Base-by-base conservation (phyloP, 139 green algal genomes). In the Chlamydomonas urium region DNA sequence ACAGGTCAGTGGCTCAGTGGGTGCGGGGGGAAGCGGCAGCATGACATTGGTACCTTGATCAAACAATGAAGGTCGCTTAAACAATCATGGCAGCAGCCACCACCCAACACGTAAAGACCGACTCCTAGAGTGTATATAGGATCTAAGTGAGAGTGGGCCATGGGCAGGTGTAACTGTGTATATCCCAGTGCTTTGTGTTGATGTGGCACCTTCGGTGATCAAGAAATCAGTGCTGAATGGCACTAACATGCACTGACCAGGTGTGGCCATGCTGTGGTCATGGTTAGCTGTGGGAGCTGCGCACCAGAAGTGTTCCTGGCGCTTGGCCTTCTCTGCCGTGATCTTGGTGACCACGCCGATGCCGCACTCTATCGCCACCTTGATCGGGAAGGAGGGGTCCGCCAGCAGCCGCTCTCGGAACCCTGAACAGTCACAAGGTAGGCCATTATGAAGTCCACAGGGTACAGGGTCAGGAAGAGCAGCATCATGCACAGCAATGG, bases 161-260 rank as follows among this genome's bases (percentile, higher is more conserved):
- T n/a, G n/a, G n/a, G n/a, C n/a, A n/a, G n/a, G n/a, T n/a, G n/a
- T n/a, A n/a, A n/a, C n/a, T n/a, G n/a, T n/a, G n/a, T n/a, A n/a
- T n/a, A n/a, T n/a, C n/a, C n/a, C n/a, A n/a, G n/a, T n/a, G n/a
- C n/a, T n/a, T n/a, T n/a, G n/a, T n/a, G n/a, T n/a, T n/a, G n/a
- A n/a, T n/a, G n/a, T n/a, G n/a, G n/a, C n/a, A n/a, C n/a, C n/a
- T n/a, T n/a, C n/a, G n/a, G 96, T 93, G 17, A 98, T 86, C 93
- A 98, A 96, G 88, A 97, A 98, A 79, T 98, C 93, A 0, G 93
- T 94, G 23, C 98, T 85, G 48, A 98, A 73, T 0, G 93, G 38
- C 8, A 48, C 14, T 48, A 48, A 14, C 38, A 8, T 48, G 38
- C 38, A 48, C 14, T 48, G 8, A 48, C 38, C 38, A 48, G 14